Evolutionary conservation across 257 asterid genomes (phyloP), one percentile per base, ranked within the genome.

Genomic region (Nicotiana paniculata): DNA sequence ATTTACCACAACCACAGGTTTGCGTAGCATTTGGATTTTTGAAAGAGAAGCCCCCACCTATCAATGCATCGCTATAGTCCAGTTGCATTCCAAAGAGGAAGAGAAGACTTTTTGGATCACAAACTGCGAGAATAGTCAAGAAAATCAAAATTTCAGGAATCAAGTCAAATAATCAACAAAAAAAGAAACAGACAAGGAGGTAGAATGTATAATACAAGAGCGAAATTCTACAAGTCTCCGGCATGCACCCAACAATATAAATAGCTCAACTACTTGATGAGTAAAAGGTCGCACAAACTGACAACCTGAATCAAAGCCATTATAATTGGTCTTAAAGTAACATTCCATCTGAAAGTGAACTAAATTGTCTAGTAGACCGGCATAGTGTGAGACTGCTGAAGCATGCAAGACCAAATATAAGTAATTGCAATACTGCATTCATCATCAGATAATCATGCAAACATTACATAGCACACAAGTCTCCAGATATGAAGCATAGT

Each of bases 11-110:
- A 30, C 98, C 97, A 64, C 98, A 95, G 5, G 97, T 95, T 83
- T 93, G 97, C 21, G 97, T 93, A 48, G 98, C 98, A 70, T 95
- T 95, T 53, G 98, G 98, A 78, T 95, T 95, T 89, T 88, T 92
- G 93, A 95, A 95, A 85, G 94, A 91, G 85, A 93, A 95, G 32
- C 97, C 98, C 65, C 98, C 98, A 3, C 98, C 98, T n/a, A 93
- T 95, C 84, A 95, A 97, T 46, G 98, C 97, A 88, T 95, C 93
- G 9, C 97, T 95, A 87, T 91, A 95, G 88, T 95, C 98, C 80
- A 93, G 91, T 86, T 95, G 98, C 97, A 95, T 91, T 46, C 98
- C 98, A 4, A 69, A 95, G 28, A 95, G 81, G 86, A 93, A 92
- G 54, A 95, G 96, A 70, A 93, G 97, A 86, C 98, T 95, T 87